Percentiles rank a stretch among this genome's conserved stretches.
Conservation (phyloP, 495 filamentous ascomycete species). For the Talaromyces liani region DNA sequence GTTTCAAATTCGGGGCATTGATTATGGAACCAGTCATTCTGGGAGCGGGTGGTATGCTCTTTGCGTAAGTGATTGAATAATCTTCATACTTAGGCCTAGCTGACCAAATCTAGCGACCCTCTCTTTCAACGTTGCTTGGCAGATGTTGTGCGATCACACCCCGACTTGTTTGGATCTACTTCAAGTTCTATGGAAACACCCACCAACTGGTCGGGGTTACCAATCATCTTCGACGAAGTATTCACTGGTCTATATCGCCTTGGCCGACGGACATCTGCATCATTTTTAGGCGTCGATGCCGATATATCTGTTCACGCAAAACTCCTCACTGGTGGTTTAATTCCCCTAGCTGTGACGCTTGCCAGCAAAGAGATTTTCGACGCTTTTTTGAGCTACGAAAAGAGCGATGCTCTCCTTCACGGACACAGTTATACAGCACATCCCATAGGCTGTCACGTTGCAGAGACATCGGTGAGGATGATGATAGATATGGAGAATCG, state of each 20-base stretch:
- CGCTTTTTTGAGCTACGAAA: conserved; percentile 58
- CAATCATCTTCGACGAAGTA: conserved; percentile 72
- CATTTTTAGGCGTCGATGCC: conserved; percentile 55
- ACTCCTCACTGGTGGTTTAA: conserved; percentile 65
- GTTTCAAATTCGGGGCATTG: conserved; percentile 62
- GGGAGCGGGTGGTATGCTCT: conserved; percentile 70
- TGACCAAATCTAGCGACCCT: conserved; percentile 50
- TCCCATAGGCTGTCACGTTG: conserved; percentile 66
- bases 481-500: conserved; percentile 47
- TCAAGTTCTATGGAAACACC: conserved; percentile 11
- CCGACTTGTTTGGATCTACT: conserved; percentile 36
- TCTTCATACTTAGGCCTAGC: not conserved
- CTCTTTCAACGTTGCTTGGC: conserved; percentile 66
- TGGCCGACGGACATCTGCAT: conserved; percentile 54
- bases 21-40: conserved; percentile 70
- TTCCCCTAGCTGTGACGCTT: conserved; percentile 65
- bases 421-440: conserved; percentile 81
- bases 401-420: conserved; percentile 66
- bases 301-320: conserved; percentile 75
- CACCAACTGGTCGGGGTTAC: conserved; percentile 58
- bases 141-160: conserved; percentile 49
- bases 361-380: conserved; percentile 65
- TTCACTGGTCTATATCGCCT: conserved; percentile 77
- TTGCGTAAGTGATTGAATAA: conserved; percentile 46
- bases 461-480: conserved; percentile 46